Percentiles rank a stretch among this genome's conserved stretches.
These are phyloP conservation scores for Mortierella sp. DNA, from an alignment of 371 early-diverging fungal genomes.

Conservation along the genomic window DNA sequence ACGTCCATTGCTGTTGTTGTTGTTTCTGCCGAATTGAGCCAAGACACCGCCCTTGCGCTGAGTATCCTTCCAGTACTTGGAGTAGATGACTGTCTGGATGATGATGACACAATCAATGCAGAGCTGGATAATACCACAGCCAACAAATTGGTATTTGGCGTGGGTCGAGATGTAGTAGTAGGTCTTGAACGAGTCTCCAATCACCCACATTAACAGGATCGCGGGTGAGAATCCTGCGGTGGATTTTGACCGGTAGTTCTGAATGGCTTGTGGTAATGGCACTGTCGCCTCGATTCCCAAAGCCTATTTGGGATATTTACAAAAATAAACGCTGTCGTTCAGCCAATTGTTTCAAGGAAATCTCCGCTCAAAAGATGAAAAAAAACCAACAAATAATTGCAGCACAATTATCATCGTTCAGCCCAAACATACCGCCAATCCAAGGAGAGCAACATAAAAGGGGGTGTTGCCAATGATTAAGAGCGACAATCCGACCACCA, in stretches of 20 bases:
- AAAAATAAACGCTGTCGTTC: too few species aligned
- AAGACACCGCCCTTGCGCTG: not conserved
- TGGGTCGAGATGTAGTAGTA: constrained; percentile 70
- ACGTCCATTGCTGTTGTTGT: not conserved
- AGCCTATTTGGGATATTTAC: too few species aligned
- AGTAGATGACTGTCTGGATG: constrained; percentile 66
- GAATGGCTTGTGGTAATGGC: constrained; percentile 74
- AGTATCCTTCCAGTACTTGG: constrained; percentile 44
- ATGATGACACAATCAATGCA: constrained; percentile 72
- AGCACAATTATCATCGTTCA: too few species aligned
- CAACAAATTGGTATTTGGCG: constrained; percentile 75
- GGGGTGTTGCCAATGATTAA: constrained; percentile 46
- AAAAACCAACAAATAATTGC: too few species aligned
- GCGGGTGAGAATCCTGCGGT: constrained; percentile 69
- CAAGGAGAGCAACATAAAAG: constrained; percentile 64
- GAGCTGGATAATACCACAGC: constrained; percentile 75
- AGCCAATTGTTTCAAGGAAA: too few species aligned
- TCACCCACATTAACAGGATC: constrained; percentile 63
- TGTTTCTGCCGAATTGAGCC: not conserved
- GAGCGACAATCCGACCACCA: constrained; percentile 39
- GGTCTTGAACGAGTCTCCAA: constrained; percentile 77
- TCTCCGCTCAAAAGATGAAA: too few species aligned
- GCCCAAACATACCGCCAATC: constrained; percentile 34
- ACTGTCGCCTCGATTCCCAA: constrained; percentile 74
- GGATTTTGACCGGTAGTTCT: constrained; percentile 66